phyloP scores from a whole-genome alignment of 805 yeast species.

The Saturnispora dispora region DNA sequence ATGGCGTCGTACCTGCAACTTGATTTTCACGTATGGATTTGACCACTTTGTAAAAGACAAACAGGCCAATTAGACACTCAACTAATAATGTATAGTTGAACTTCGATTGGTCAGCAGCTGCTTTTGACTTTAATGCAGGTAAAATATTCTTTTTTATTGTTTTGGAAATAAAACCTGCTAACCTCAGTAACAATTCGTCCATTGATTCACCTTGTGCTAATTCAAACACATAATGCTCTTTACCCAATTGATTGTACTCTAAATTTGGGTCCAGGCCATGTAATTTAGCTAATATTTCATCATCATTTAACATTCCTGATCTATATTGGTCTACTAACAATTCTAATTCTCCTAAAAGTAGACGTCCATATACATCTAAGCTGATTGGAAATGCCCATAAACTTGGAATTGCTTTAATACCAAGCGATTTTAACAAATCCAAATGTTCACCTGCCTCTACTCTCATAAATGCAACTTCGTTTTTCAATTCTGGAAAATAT shows the following conservation, averaged over 20 bases:
- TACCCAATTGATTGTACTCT: constrained; percentile 9
- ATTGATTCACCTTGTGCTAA: constrained; percentile 11
- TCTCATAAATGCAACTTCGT: constrained; percentile 35
- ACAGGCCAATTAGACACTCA: constrained; percentile 7
- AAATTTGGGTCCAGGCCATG: not conserved
- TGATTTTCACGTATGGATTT: not conserved
- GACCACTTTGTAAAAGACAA: constrained; percentile 7
- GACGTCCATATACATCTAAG: constrained; percentile 8
- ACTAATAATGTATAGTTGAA: constrained; percentile 6
- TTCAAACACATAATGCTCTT: constrained; percentile 13
- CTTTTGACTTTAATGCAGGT: constrained; percentile 3
- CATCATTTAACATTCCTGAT: constrained; percentile 1
- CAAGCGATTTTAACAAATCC: constrained; percentile 32
- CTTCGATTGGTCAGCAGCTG: not conserved
- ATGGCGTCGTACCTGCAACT: not conserved
- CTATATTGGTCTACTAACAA: not conserved
- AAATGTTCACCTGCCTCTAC: constrained; percentile 43
- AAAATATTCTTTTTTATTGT: constrained; percentile 6
- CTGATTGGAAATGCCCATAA: constrained; percentile 51
- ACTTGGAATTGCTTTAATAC: constrained; percentile 49
- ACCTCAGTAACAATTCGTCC: constrained; percentile 7
- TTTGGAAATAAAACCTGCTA: constrained; percentile 6
- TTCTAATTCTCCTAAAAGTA: constrained; percentile 1
- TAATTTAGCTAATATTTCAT: constrained; percentile 2
- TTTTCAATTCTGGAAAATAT: constrained; percentile 34